Evolutionary conservation across 2,329 filamentous ascomycete genomes (phyloP), one percentile per base, ranked within the genome.

Genomic region (Aspergillus fumigatus): DNA sequence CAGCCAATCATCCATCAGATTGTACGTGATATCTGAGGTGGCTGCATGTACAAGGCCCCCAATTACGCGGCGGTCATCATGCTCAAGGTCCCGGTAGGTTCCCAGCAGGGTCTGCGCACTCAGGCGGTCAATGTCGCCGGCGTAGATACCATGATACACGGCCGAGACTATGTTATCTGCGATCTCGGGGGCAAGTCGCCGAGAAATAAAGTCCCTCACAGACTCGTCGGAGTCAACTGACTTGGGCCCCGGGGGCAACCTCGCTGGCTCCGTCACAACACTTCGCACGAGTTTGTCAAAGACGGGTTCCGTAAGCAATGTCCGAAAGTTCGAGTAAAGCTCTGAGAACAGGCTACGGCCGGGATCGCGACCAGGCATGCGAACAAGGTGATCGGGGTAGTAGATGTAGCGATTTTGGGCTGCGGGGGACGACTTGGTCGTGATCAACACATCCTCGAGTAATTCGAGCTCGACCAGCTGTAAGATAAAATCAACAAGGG

Each of bases 91-190:
- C 67, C 79, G 79, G 0, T 77, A 55, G 26, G 73, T 63, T 9
- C 87, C 75, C 41, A 88, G 69, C 43, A 89, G 77, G 51, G 84
- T 85, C 64, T 84, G 85, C 50, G 84, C 85, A 72, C 92, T 96
- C 51, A 97, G 78, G 68, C 88, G 82, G 70, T 89, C 85, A 50
- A 96, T 84, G 73, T 97, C 89, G 4, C 94, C 94, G 23, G 92
- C 94, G 72, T 95, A 96, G 57, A 97, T 91, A 45, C 94, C 94
- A 73, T 97, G 94, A 53, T 91, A 74, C 2, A 85, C 69, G 1
- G 87, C 91, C 4, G 91, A 96, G 6, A 85, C 74, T 19, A 96
- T 53, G 65, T 95, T 92, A 63, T 94, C 81, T 14, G 85, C 84
- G 6, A 89, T 61, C 35, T 78, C 71, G 23, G 79, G 76, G 47